These are phyloP conservation scores for Gossypium armourianum DNA, from an alignment of 441 rosid genomes.

Conservation along the genomic window DNA sequence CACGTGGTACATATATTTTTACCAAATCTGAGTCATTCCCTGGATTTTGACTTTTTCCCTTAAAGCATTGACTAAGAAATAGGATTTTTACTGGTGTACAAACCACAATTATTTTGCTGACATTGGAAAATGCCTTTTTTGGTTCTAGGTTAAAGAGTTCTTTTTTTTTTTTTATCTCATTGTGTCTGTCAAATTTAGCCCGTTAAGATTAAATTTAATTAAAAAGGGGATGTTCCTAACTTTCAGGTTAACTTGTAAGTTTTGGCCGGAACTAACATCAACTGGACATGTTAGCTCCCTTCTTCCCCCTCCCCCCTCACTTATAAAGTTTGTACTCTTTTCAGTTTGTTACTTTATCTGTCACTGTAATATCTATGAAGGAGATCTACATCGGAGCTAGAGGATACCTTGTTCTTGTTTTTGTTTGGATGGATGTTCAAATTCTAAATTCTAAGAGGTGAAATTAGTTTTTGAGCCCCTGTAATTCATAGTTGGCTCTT, in stretches of 20 bases:
- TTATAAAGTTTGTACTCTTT: neutral
- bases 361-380: neutral
- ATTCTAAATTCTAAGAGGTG: conserved; percentile 11
- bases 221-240: neutral
- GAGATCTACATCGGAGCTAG: neutral
- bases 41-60: neutral
- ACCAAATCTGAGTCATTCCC: neutral
- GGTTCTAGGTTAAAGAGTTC: neutral
- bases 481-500: neutral
- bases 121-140: neutral
- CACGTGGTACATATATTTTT: neutral
- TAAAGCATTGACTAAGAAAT: neutral
- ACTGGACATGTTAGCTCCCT: neutral
- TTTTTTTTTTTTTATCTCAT: neutral
- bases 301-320: neutral
- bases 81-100: neutral
- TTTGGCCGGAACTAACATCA: neutral
- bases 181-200: neutral
- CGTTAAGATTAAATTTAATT: neutral
- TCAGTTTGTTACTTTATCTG: neutral
- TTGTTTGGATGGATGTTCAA: conserved; percentile 12
- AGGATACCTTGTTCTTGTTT: conserved; percentile 1
- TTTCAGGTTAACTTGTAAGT: neutral
- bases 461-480: conserved; percentile 1
- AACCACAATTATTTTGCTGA: neutral